Evolutionary conservation across 2,329 filamentous ascomycete genomes (phyloP), one percentile per base, ranked within the genome.

Genomic region (Botrytis byssoidea): DNA sequence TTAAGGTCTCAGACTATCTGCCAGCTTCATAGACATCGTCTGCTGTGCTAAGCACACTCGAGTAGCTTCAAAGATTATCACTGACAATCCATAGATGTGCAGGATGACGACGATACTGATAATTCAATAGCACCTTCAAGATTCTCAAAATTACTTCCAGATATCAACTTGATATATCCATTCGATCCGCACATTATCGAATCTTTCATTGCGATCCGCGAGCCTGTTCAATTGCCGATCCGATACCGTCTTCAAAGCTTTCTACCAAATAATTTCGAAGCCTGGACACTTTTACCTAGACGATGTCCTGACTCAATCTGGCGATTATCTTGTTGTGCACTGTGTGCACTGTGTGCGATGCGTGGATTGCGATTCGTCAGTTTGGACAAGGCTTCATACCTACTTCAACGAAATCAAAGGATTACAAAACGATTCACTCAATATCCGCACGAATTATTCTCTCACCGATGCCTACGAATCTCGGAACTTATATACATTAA

Each of bases 41-140:
- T 35, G 18, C 35, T 40, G 5, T 40, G 18, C 46, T 25, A 29
- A 25, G 8, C 18, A 64, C 7, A 67, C 51, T 57, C 51, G 51
- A 57, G 51, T 29, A 29, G 44, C 32, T 55, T 55, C 46, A 51
- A 55, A 68, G 22, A 68, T 29, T n/a, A 42, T 55, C 65, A 68
- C 65, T 68, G 48, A 68, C 66, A 32, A 42, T 42, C n/a, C 10
- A 42, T 68, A 68, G 46, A 68, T 40, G 46, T 25, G 14, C 32
- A 55, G n/a, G 35, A 29, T 22, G 40, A 32, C 22, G 35, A 51
- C 46, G 65, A 40, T 67, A 22, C 42, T 67, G 9, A 29, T 32
- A 42, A 57, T n/a, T n/a, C 40, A 42, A 18, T 40, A 57, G 48
- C 16, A 57, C 51, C n/a, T 14, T 57, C 16, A 32, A 22, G 35